phyloP scores from a whole-genome alignment of 1,139 yeast species.

The Geotrichum siamense region DNA sequence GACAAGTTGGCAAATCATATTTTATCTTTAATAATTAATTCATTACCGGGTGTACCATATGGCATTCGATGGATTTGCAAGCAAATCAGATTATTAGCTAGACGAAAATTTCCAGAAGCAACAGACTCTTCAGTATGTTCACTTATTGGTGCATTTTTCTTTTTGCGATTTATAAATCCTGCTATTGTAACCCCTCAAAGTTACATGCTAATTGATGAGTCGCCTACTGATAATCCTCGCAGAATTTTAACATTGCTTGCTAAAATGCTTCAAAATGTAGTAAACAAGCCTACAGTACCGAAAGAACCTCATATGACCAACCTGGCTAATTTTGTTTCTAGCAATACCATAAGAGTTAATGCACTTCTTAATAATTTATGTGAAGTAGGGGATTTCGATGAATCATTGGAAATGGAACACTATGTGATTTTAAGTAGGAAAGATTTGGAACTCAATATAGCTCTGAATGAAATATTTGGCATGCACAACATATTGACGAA shows the following conservation, averaged over 20 bases:
- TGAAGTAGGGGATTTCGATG: slow-evolving; percentile 40
- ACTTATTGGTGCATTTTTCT: slow-evolving; percentile 71
- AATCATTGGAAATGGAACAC: slow-evolving; percentile 39
- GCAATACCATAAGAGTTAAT: slow-evolving; percentile 32
- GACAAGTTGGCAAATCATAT: slow-evolving; percentile 49
- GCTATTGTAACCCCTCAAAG: slow-evolving; percentile 90
- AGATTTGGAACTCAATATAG: slow-evolving; percentile 33
- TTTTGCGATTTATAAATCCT: slow-evolving; percentile 80
- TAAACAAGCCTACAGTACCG: slow-evolving; percentile 47
- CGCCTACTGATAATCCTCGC: slow-evolving; percentile 44
- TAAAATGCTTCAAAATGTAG: slow-evolving; percentile 78
- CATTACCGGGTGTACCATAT: slow-evolving; percentile 54
- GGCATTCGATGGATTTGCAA: slow-evolving; percentile 71
- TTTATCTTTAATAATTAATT: slow-evolving; percentile 53
- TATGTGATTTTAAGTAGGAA: slow-evolving; percentile 37
- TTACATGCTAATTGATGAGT: slow-evolving; percentile 39
- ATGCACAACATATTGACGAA: slow-evolving; percentile 36
- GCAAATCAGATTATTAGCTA: slow-evolving; percentile 59
- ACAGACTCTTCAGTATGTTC: slow-evolving; percentile 46
- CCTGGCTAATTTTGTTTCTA: slow-evolving; percentile 31
- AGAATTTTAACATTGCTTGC: slow-evolving; percentile 76
- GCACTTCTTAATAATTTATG: slow-evolving; percentile 35
- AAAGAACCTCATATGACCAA: slow-evolving; percentile 37
- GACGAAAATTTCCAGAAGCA: slow-evolving; percentile 59
- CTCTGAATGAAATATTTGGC: slow-evolving; percentile 36